phyloP scores from a whole-genome alignment of 1,284 basidiomycete genomes.

The Lentinula novae-zelandiae region DNA sequence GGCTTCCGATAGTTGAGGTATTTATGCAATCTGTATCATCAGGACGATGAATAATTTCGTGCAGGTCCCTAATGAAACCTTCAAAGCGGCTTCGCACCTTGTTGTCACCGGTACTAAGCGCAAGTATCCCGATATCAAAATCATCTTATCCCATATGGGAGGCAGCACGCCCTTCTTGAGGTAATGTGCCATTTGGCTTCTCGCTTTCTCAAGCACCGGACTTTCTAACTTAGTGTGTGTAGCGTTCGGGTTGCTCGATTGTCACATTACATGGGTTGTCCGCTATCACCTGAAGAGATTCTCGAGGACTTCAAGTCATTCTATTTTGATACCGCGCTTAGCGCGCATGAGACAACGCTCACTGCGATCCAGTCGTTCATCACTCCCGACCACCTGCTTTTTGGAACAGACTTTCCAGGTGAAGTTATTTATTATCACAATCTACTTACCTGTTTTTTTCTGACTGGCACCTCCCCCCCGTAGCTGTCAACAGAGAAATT shows the following conservation, averaged over 20 bases:
- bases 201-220: not conserved
- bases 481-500: slow-evolving; percentile 56
- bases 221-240: not conserved
- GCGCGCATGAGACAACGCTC: slow-evolving; percentile 49
- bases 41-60: not conserved
- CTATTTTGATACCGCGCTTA: slow-evolving; percentile 69
- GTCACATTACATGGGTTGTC: slow-evolving; percentile 63
- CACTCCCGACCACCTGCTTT: slow-evolving; percentile 46
- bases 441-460: not conserved
- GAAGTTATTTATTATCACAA: slow-evolving; percentile 15
- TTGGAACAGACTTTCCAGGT: slow-evolving; percentile 77
- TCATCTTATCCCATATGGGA: slow-evolving; percentile 68
- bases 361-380: slow-evolving; percentile 46
- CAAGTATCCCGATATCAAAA: slow-evolving; percentile 50
- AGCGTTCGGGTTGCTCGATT: slow-evolving; percentile 61
- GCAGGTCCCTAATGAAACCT: slow-evolving; percentile 75
- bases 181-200: not conserved
- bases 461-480: slow-evolving; percentile 7
- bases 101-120: slow-evolving; percentile 67
- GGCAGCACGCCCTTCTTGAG: slow-evolving; percentile 56
- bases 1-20: slow-evolving; percentile 67
- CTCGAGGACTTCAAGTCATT: slow-evolving; percentile 62
- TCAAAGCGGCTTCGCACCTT: slow-evolving; percentile 71
- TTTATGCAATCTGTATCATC: slow-evolving; percentile 6
- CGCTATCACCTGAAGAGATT: slow-evolving; percentile 55